Conservation (phyloP, 108 stramenopile species). For the Nannochloropsis gaditana region DNA sequence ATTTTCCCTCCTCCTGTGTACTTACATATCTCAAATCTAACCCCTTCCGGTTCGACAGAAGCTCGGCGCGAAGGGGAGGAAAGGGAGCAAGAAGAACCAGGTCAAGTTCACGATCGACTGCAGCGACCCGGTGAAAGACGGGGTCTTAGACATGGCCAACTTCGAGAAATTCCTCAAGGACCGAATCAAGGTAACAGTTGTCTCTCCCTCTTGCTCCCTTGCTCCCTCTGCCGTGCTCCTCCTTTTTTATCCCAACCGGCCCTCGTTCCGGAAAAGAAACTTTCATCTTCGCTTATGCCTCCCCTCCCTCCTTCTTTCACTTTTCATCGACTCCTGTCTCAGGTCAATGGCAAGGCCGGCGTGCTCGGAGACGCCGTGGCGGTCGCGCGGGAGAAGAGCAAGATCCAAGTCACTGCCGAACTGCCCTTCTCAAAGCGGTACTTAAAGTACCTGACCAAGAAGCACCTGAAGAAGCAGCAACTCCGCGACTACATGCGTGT, state of each 20-base stretch:
- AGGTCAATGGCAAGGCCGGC: slow-evolving; percentile 58
- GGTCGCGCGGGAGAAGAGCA: slow-evolving; percentile 79
- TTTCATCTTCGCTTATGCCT: neutral
- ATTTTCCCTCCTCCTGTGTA: too few relatives aligned
- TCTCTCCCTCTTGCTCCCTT: neutral
- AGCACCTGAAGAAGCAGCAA: slow-evolving; percentile 98
- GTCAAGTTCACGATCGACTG: slow-evolving; percentile 97
- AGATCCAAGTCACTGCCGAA: slow-evolving; percentile 78
- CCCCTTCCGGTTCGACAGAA: neutral
- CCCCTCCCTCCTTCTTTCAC: neutral
- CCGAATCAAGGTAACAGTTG: slow-evolving; percentile 74
- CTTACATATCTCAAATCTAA: too few relatives aligned
- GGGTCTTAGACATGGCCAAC: slow-evolving; percentile 88
- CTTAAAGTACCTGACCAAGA: slow-evolving; percentile 96
- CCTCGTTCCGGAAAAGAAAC: too few relatives aligned
- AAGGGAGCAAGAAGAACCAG: slow-evolving; percentile 76
- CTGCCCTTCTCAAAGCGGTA: slow-evolving; percentile 91
- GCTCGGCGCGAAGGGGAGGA: slow-evolving; percentile 52
- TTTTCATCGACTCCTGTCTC: neutral
- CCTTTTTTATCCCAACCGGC: too few relatives aligned
- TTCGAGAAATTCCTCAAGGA: slow-evolving; percentile 99
- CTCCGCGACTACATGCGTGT: slow-evolving; percentile 96
- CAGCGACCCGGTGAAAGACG: slow-evolving; percentile 90
- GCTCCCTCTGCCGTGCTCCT: neutral
- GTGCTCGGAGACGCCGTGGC: slow-evolving; percentile 64